phyloP scores from a whole-genome alignment of 257 asterid genomes.

The Cynanchum wilfordii region DNA sequence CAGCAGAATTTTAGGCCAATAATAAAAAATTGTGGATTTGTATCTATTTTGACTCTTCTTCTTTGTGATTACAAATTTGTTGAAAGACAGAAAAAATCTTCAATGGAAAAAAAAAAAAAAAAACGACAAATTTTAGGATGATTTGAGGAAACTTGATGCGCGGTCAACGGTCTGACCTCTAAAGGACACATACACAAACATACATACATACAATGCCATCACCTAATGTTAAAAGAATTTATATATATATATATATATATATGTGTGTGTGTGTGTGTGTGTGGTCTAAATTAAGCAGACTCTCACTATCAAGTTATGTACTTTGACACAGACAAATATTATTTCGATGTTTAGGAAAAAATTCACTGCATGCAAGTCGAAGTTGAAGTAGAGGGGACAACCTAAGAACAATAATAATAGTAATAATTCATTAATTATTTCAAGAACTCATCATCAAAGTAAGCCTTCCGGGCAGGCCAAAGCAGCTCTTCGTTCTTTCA shows the following conservation, averaged over 20 bases:
- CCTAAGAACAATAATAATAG: background rate
- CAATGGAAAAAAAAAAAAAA: no score
- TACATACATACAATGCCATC: background rate
- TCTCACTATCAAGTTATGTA: background rate
- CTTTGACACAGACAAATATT: background rate
- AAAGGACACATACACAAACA: background rate
- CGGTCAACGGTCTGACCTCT: constrained; percentile 9
- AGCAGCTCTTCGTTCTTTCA: no score
- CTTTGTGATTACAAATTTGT: no score
- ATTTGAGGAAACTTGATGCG: background rate
- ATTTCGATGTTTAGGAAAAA: no score
- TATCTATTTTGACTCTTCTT: no score
- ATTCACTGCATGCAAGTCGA: background rate
- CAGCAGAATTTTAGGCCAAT: no score
- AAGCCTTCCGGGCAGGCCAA: no score
- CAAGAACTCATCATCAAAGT: no score
- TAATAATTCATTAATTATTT: background rate
- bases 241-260: no score
- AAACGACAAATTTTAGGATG: background rate
- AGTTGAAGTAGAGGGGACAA: background rate
- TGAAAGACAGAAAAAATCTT: no score
- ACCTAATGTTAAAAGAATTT: background rate
- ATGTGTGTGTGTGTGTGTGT: no score
- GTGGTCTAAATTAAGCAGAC: constrained; percentile 3
- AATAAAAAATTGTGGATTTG: no score